A percentile compares a stretch with the other conserved stretches of the same genome.
Conservation (phyloP, 768 basidiomycete genomes). For the Naematelia encephala region DNA sequence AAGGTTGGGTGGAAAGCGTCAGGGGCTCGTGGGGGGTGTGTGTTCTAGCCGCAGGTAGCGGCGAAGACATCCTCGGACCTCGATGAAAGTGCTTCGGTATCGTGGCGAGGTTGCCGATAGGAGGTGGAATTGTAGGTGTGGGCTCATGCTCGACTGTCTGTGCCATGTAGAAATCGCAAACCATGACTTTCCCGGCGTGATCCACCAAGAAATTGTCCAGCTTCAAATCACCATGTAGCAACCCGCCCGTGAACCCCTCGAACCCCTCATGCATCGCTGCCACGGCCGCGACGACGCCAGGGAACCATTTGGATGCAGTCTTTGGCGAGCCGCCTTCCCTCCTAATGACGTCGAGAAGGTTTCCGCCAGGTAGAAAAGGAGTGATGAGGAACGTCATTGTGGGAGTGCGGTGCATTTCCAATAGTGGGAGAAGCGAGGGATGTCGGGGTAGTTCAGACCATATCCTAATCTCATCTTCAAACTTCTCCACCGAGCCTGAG, state of each 20-base stretch:
- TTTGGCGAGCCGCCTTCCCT: slow-evolving; percentile 47
- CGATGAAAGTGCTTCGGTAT: slow-evolving; percentile 21
- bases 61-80: not conserved
- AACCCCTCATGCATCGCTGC: slow-evolving; percentile 46
- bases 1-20: slow-evolving; percentile 42
- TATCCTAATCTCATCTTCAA: slow-evolving; percentile 47
- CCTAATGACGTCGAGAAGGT: slow-evolving; percentile 46
- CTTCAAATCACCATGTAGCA: slow-evolving; percentile 93
- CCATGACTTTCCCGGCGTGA: slow-evolving; percentile 56
- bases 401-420: slow-evolving; percentile 42
- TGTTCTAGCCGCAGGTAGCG: slow-evolving; percentile 1
- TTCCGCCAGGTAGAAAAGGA: slow-evolving; percentile 47
- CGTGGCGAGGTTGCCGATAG: not conserved
- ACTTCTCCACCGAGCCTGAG: slow-evolving; percentile 49
- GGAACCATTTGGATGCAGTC: slow-evolving; percentile 49
- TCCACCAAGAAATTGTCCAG: slow-evolving; percentile 94
- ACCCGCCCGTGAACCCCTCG: slow-evolving; percentile 56
- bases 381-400: slow-evolving; percentile 48
- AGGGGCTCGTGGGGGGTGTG: slow-evolving; percentile 1
- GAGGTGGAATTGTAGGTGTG: not conserved
- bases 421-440: slow-evolving; percentile 42
- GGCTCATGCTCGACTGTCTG: slow-evolving; percentile 23
- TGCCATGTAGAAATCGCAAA: slow-evolving; percentile 49
- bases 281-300: slow-evolving; percentile 48
- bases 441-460: slow-evolving; percentile 42